Evolutionary conservation across 352 stramenopile genomes (phyloP).

Genomic region (Phytophthora pinifolia): DNA sequence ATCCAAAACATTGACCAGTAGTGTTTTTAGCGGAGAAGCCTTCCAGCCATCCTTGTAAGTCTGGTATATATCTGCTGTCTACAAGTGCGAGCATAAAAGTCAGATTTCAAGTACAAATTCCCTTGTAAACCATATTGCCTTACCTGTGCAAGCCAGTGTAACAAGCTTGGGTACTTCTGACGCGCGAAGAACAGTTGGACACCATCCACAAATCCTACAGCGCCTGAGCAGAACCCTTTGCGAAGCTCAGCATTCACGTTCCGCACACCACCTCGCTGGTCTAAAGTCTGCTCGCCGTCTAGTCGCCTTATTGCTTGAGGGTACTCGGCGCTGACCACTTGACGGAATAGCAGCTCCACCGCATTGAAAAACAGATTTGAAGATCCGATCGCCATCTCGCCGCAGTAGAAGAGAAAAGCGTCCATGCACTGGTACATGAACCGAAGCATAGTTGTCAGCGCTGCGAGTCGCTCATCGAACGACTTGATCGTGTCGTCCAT

Average conservation of each 20-base stretch:
- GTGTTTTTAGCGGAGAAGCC: constrained; percentile 57
- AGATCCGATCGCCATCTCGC: constrained; percentile 74
- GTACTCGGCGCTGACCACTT: constrained; percentile 67
- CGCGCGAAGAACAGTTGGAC: constrained; percentile 80
- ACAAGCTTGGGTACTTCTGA: constrained; percentile 79
- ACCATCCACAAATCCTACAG: constrained; percentile 65
- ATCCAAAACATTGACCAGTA: constrained; percentile 80
- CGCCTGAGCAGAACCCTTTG: constrained; percentile 40
- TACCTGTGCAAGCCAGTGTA: constrained; percentile 86
- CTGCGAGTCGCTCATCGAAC: constrained; percentile 28
- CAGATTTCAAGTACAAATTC: background rate
- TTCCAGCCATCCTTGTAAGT: constrained; percentile 66
- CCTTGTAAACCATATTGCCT: background rate
- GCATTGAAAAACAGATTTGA: constrained; percentile 72
- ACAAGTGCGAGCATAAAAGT: constrained; percentile 5
- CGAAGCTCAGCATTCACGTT: constrained; percentile 30
- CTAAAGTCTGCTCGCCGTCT: constrained; percentile 5
- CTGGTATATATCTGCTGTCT: constrained; percentile 83
- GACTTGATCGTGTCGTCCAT: constrained; percentile 51
- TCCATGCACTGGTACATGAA: constrained; percentile 87
- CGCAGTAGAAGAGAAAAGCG: constrained; percentile 71
- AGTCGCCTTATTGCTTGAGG: constrained; percentile 48
- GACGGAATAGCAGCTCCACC: constrained; percentile 78
- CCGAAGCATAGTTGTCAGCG: constrained; percentile 57
- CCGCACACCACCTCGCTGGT: constrained; percentile 9